These are phyloP conservation scores for Leccinum angustisporum DNA, from an alignment of 1,284 basidiomycete species.

Conservation along the genomic window DNA sequence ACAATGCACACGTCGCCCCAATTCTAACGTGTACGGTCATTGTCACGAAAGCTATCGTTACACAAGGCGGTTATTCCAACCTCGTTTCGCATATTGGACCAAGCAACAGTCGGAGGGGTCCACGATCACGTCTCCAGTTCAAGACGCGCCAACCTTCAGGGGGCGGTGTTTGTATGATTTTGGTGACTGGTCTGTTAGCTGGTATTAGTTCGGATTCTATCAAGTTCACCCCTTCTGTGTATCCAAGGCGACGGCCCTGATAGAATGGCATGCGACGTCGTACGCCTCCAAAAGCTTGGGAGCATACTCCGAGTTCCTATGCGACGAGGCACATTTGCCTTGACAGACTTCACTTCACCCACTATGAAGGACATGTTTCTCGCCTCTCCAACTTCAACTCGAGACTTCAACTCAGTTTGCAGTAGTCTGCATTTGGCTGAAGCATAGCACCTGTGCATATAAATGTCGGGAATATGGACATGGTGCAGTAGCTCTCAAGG, in stretches of 20 bases:
- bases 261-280: background rate
- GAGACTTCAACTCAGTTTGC: slow-evolving; percentile 5
- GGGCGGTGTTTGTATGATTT: background rate
- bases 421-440: background rate
- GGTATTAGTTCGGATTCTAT: background rate
- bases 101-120: background rate
- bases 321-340: background rate
- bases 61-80: background rate
- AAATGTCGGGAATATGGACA: slow-evolving; percentile 1
- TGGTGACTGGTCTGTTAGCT: background rate
- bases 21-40: background rate
- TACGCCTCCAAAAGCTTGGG: background rate
- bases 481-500: background rate
- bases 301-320: background rate
- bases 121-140: background rate
- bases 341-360: background rate
- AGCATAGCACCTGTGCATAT: slow-evolving; percentile 4
- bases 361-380: background rate
- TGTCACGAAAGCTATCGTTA: background rate
- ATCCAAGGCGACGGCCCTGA: background rate
- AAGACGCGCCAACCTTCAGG: background rate
- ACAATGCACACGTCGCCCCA: background rate
- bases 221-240: background rate
- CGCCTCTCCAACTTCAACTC: background rate
- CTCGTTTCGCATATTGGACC: background rate